Percentiles rank a stretch among this genome's conserved stretches.
Conservation (phyloP, 2,329 filamentous ascomycete genomes). For the Saccharata proteae region DNA sequence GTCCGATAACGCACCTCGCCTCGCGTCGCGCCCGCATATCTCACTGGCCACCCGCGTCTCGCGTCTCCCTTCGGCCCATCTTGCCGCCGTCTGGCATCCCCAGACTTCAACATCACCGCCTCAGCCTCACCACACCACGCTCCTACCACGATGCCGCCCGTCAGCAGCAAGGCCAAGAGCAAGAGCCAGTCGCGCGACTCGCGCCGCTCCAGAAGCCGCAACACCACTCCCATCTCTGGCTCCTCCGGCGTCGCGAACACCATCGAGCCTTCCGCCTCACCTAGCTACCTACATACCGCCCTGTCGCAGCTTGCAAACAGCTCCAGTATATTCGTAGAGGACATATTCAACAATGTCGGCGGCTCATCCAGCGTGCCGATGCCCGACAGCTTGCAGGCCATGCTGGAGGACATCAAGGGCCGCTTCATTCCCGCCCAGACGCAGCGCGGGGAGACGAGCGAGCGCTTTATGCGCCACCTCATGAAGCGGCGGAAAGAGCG, state of each 20-base stretch:
- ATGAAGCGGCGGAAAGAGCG: slow-evolving; percentile 52
- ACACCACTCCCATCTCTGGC: slow-evolving; percentile 58
- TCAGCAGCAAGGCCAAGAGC: slow-evolving; percentile 31
- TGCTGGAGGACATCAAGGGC: slow-evolving; percentile 55
- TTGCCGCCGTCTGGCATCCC: slow-evolving; percentile 9
- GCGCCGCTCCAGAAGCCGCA: slow-evolving; percentile 57
- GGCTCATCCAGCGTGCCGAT: slow-evolving; percentile 42
- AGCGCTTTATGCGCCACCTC: slow-evolving; percentile 61
- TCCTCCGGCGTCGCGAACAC: slow-evolving; percentile 37
- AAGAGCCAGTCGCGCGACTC: slow-evolving; percentile 23
- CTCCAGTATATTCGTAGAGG: slow-evolving; percentile 51
- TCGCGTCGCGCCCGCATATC: too few species aligned
- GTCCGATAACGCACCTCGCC: too few species aligned
- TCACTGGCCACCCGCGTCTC: slow-evolving; percentile 1
- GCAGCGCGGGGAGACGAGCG: slow-evolving; percentile 51
- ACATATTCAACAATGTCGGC: slow-evolving; percentile 52
- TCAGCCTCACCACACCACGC: slow-evolving; percentile 4
- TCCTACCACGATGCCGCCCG: slow-evolving; percentile 22
- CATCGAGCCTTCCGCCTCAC: slow-evolving; percentile 21
- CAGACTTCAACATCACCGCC: slow-evolving; percentile 8
- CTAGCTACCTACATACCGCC: slow-evolving; percentile 53
- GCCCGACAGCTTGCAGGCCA: slow-evolving; percentile 49
- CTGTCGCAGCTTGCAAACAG: slow-evolving; percentile 43
- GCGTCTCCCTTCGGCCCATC: slow-evolving; percentile 6
- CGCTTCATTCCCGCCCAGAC: slow-evolving; percentile 30